phyloP scores from a whole-genome alignment of 768 basidiomycete species.

The Mycena pura region DNA sequence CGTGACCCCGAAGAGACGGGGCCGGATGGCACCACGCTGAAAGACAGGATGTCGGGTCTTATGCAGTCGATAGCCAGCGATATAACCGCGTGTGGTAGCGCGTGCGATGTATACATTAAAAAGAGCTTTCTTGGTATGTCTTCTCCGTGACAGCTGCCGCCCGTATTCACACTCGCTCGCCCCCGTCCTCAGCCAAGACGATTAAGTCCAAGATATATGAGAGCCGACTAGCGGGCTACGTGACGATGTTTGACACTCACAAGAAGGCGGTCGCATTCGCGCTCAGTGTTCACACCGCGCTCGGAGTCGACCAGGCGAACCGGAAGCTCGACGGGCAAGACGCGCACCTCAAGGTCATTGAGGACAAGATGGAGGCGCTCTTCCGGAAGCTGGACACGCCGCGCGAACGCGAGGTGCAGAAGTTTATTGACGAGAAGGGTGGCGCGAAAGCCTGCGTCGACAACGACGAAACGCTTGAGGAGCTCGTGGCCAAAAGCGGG shows the following conservation, averaged over 20 bases:
- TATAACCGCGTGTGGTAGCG: conserved; percentile 47
- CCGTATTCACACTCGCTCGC: too few species aligned
- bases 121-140: conserved; percentile 48
- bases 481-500: too few species aligned
- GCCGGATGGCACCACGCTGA: conserved; percentile 36
- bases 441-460: conserved; percentile 43
- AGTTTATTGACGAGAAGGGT: conserved; percentile 48
- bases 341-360: conserved; percentile 31
- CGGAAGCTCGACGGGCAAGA: conserved; percentile 35
- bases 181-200: too few species aligned
- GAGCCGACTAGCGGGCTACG: too few species aligned
- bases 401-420: conserved; percentile 44
- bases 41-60: conserved; percentile 6
- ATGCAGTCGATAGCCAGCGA: conserved; percentile 43
- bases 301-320: conserved; percentile 43
- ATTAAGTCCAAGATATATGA: too few species aligned
- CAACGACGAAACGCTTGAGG: too few species aligned
- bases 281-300: conserved; percentile 45
- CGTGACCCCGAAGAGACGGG: conserved; percentile 32
- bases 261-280: conserved; percentile 43
- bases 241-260: conserved; percentile 46
- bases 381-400: conserved; percentile 42
- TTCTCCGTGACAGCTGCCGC: too few species aligned
- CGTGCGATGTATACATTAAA: conserved; percentile 52
- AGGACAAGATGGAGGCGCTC: conserved; percentile 42